Conservation (phyloP, 345 rosid genomes). For the Salix udensis region DNA sequence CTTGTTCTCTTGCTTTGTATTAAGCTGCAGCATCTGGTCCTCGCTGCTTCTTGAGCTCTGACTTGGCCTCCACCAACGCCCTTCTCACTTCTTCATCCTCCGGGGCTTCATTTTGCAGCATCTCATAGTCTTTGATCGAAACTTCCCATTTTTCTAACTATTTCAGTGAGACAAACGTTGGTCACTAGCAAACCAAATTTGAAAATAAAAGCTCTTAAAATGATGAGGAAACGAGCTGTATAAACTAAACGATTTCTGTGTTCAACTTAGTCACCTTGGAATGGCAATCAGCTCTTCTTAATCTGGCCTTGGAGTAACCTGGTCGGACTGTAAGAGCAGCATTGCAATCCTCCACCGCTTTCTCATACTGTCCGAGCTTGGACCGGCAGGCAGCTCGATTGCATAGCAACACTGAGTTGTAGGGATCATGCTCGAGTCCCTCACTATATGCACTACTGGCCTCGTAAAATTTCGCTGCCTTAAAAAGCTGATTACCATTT, state of each 20-base stretch:
- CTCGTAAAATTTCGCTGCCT: slow-evolving; percentile 44
- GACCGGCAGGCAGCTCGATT: slow-evolving; percentile 79
- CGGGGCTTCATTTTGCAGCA: slow-evolving; percentile 49
- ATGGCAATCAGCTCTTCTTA: slow-evolving; percentile 79
- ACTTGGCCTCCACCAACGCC: slow-evolving; percentile 50
- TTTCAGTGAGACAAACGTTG: background rate
- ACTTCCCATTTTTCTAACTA: slow-evolving; percentile 72
- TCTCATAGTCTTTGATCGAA: slow-evolving; percentile 61
- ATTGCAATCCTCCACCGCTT: slow-evolving; percentile 69
- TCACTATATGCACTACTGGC: slow-evolving; percentile 62
- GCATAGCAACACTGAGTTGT: slow-evolving; percentile 76
- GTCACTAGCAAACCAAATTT: background rate
- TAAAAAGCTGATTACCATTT: slow-evolving; percentile 70
- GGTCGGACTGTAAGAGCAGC: slow-evolving; percentile 66
- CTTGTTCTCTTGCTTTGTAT: background rate
- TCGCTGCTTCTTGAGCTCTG: slow-evolving; percentile 42
- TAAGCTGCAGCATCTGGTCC: slow-evolving; percentile 19
- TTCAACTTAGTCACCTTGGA: slow-evolving; percentile 48
- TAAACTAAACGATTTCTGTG: background rate
- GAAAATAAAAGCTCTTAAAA: background rate
- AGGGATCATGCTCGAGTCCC: slow-evolving; percentile 66
- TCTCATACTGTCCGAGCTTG: slow-evolving; percentile 59
- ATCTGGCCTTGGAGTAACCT: slow-evolving; percentile 66
- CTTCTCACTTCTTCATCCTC: slow-evolving; percentile 60
- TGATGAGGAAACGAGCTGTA: too few relatives aligned